phyloP scores from a whole-genome alignment of 2,329 filamentous ascomycete genomes.

The Penicillium thymicola region DNA sequence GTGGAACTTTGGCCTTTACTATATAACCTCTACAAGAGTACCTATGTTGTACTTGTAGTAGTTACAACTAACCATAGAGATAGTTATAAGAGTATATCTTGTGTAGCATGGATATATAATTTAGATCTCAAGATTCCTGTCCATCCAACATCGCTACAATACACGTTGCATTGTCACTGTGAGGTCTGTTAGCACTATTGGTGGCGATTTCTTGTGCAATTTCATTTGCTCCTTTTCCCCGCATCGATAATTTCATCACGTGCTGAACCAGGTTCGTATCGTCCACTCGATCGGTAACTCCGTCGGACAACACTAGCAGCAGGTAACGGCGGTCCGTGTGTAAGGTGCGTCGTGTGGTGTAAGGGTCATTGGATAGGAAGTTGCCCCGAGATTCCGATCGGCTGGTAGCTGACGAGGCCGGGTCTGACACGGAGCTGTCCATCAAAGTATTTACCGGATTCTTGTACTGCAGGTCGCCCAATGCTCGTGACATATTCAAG shows the following conservation, averaged over 20 bases:
- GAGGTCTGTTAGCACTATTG: constrained; percentile 13
- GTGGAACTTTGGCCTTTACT: background rate
- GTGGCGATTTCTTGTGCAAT: constrained; percentile 29
- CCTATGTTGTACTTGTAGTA: no score
- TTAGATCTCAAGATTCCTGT: constrained; percentile 17
- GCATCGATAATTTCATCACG: constrained; percentile 30
- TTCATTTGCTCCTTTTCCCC: constrained; percentile 28
- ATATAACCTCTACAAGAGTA: background rate
- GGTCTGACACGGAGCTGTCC: constrained; percentile 13
- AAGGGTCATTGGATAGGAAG: constrained; percentile 34
- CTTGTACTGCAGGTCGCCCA: constrained; percentile 40
- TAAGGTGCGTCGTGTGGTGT: constrained; percentile 25
- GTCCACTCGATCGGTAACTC: constrained; percentile 29
- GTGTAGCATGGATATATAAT: background rate
- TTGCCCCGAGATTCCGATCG: constrained; percentile 24
- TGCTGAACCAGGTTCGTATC: constrained; percentile 30
- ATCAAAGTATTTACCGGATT: constrained; percentile 31
- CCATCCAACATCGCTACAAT: constrained; percentile 34
- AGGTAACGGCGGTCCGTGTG: constrained; percentile 26
- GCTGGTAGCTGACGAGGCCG: constrained; percentile 19
- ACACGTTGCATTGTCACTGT: constrained; percentile 35
- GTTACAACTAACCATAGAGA: no score
- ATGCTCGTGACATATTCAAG: constrained; percentile 37
- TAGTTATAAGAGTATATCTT: background rate
- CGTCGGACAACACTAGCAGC: constrained; percentile 32